phyloP scores from a whole-genome alignment of 371 early-diverging fungal genomes.

The Mortierella sp. region DNA sequence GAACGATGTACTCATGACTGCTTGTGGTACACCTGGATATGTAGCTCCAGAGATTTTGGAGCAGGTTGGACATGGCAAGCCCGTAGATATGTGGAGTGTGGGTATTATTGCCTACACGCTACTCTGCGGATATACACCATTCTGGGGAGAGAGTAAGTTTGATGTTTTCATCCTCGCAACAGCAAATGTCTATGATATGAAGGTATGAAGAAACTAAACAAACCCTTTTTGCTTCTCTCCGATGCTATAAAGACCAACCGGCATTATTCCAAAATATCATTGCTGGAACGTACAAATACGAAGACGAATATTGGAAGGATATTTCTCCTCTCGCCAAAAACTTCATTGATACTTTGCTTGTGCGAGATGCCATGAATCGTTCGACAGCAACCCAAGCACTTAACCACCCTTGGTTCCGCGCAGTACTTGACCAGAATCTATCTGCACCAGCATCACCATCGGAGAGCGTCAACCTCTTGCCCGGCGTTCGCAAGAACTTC shows the following conservation, averaged over 20 bases:
- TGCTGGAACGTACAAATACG: slow-evolving; percentile 75
- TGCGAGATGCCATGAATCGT: slow-evolving; percentile 74
- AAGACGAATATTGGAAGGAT: slow-evolving; percentile 82
- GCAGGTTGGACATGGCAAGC: slow-evolving; percentile 73
- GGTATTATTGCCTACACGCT: slow-evolving; percentile 93
- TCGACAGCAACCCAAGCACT: slow-evolving; percentile 80
- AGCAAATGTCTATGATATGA: too few species aligned
- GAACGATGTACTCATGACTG: slow-evolving; percentile 77
- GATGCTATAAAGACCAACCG: slow-evolving; percentile 58
- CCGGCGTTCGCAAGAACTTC: slow-evolving; percentile 82
- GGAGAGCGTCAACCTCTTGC: slow-evolving; percentile 69
- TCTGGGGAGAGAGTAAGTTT: slow-evolving; percentile 72
- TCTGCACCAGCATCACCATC: slow-evolving; percentile 39
- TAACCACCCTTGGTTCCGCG: slow-evolving; percentile 74
- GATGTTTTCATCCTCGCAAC: neutral
- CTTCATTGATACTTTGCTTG: slow-evolving; percentile 81
- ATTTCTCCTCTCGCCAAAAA: slow-evolving; percentile 73
- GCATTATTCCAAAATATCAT: slow-evolving; percentile 72
- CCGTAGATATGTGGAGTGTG: slow-evolving; percentile 90
- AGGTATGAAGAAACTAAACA: too few species aligned
- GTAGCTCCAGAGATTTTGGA: slow-evolving; percentile 91
- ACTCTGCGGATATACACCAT: slow-evolving; percentile 89
- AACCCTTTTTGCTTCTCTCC: neutral
- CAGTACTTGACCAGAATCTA: slow-evolving; percentile 49
- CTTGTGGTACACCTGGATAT: slow-evolving; percentile 89